phyloP scores from a whole-genome alignment of 257 asterid genomes.

The Solanum bukasovii region DNA sequence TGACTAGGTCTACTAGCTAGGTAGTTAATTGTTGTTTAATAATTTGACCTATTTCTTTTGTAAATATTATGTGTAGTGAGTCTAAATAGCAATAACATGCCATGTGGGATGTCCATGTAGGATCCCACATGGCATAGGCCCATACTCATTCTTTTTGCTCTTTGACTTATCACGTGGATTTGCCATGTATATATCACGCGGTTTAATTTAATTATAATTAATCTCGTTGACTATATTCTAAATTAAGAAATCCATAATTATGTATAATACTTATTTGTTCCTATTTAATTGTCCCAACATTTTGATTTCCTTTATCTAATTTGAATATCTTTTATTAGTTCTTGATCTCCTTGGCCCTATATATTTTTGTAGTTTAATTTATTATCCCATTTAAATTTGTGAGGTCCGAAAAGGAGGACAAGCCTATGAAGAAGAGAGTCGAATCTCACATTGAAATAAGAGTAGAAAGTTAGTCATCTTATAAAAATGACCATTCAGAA shows the following conservation, averaged over 20 bases:
- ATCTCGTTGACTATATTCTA: not conserved
- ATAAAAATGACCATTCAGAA: not conserved
- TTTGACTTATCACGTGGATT: slow-evolving; percentile 12
- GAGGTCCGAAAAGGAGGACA: not conserved
- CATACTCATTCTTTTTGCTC: not conserved
- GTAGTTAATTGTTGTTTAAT: not conserved
- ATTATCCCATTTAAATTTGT: not conserved
- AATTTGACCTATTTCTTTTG: not conserved
- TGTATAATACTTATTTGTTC: not conserved
- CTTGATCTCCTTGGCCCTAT: not conserved
- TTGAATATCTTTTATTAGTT: not conserved
- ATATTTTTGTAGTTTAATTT: not conserved
- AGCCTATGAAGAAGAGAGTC: not conserved
- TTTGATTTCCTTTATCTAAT: not conserved
- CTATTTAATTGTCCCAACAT: not conserved
- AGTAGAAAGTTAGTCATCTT: not conserved
- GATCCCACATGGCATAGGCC: slow-evolving; percentile 18
- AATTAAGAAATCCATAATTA: not conserved
- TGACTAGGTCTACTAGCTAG: not conserved
- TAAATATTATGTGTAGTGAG: not conserved
- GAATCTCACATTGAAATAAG: not conserved
- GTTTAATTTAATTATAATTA: slow-evolving; percentile 10
- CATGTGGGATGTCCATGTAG: slow-evolving; percentile 33
- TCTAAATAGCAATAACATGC: slow-evolving; percentile 17
- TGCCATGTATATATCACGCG: slow-evolving; percentile 5